These are phyloP conservation scores for Thelonectria olida DNA, from an alignment of 2,329 filamentous ascomycete genomes.

Conservation along the genomic window DNA sequence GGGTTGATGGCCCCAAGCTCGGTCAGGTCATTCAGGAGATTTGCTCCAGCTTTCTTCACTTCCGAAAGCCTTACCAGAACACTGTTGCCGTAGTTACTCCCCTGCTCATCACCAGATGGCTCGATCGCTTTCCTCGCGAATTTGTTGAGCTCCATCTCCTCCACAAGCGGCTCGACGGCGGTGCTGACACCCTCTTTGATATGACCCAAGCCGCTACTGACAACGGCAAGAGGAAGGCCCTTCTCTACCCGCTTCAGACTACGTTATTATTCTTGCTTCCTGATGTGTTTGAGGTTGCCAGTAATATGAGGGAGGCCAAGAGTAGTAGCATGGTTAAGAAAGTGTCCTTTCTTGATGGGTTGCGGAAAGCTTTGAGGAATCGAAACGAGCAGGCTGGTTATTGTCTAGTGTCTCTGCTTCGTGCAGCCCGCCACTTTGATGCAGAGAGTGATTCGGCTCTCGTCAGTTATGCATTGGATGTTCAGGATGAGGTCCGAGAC, in stretches of 20 bases:
- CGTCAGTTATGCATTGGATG: constrained; percentile 74
- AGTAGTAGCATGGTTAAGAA: constrained; percentile 71
- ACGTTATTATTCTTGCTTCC: constrained; percentile 70
- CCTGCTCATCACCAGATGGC: constrained; percentile 71
- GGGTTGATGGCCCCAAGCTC: constrained; percentile 71
- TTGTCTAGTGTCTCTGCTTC: constrained; percentile 70
- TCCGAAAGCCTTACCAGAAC: constrained; percentile 71
- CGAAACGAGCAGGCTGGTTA: constrained; percentile 74
- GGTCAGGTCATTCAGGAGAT: constrained; percentile 71
- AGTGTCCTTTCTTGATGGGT: constrained; percentile 69
- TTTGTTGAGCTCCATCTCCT: constrained; percentile 70
- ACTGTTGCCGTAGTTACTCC: constrained; percentile 70
- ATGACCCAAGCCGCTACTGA: constrained; percentile 72
- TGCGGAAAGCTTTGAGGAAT: constrained; percentile 71
- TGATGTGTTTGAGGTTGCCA: constrained; percentile 76
- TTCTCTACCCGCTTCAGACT: constrained; percentile 71
- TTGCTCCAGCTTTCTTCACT: constrained; percentile 72
- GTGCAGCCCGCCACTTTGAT: constrained; percentile 71
- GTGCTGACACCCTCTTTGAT: constrained; percentile 74
- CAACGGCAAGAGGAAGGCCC: constrained; percentile 61
- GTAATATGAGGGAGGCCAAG: constrained; percentile 72
- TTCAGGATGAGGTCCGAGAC: constrained; percentile 74
- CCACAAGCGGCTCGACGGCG: constrained; percentile 70
- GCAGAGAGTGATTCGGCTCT: constrained; percentile 70
- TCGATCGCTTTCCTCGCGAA: constrained; percentile 71